Base-by-base conservation (phyloP, 768 basidiomycete genomes). In the Lactarius trivialis region DNA sequence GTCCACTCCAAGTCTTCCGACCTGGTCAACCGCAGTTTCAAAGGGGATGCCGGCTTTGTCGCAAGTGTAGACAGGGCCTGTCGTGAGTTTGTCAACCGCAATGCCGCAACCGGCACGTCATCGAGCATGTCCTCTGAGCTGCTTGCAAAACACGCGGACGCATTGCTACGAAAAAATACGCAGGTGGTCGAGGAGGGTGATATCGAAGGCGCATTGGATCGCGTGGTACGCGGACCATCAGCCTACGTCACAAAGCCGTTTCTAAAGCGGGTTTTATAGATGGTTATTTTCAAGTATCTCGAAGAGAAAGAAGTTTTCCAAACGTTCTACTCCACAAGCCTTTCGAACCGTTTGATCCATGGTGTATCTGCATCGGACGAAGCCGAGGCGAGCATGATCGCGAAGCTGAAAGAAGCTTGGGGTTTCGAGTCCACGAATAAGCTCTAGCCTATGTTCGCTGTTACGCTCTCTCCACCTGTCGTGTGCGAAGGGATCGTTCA, bases 241-340 rank as follows among this genome's bases (percentile, higher is more conserved):
- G 37, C 17, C 4, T 7, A 51, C 7, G 2, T 56, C 9, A 17
- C 43, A 37, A 43, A 12, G 7, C 28, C 28, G 21, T n/a, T 49
- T 33, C 61, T 50, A 58, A 55, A 48, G 56, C 21, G 39, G 28
- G 17, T 36, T 55, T 37, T 65, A 2, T 70, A 98, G 96, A 97
- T 98, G 94, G 81, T 91, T 15, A 77, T 98, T 54, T 97, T 99
- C 89, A 94, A 94, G 73, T 98, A 96, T 75, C 89, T 98, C 69
- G 93, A 95, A 72, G 95, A 98, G 79, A 97, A 97, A 78, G 96
- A 99, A 67, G 92, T 98, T 14, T 99, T 98, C 85, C 94, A 96
- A 72, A 90, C 90, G 17, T 98, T 96, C 81, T 98, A 99, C 77
- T 90, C 89, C 17, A 96, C 92, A 65, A 95, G 92, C 73, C 76